Evolutionary conservation across 2,329 filamentous ascomycete species (phyloP), one percentile per base, ranked within the genome.

Genomic region (Pseudogymnoascus sp.): DNA sequence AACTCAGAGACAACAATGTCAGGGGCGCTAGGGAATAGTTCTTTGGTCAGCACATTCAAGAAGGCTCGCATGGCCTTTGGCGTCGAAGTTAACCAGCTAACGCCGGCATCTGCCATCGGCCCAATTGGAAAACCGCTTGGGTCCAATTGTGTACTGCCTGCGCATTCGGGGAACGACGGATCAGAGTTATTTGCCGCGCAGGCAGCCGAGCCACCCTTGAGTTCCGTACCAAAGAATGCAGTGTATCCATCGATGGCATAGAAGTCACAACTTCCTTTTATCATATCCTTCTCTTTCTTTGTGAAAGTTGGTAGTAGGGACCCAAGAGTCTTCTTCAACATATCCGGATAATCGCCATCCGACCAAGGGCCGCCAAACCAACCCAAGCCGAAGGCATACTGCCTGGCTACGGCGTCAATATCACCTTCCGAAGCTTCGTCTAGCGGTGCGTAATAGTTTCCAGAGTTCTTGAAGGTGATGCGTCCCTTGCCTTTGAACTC

Each of bases 301-400:
- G 75, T 76, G 25, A 77, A 71, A 25, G 67, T 69, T 0, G 76
- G 76, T 2, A 78, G 67, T 0, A 78, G 65, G 59, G 76, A 72
- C 11, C 75, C 75, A 1, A 78, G 71, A 2, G 76, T 77, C 6
- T 74, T 72, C 62, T 75, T 77, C 18, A 78, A 68, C 4, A 69
- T 71, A 50, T 73, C 66, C 0, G 76, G 75, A 62, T 78, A 78
- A 66, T 78, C 76, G 37, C 76, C 75, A 63, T 79, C 76, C 5
- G 74, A 74, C 78, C 78, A 81, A n/a, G 75, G 74, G 2, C 77
- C 78, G 16, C 75, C 75, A 63, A 79, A 80, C 77, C 77, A 79
- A 4, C 77, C 77, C 21, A 77, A 70, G 60, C 70, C 71, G 67
- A 78, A 78, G 64, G 77, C 75, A 60, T 74, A 77, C 63, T 73